A percentile compares a stretch with the other conserved stretches of the same genome.
Conservation (phyloP, 2,329 filamentous ascomycete species). For the Pseudogymnoascus sp. region DNA sequence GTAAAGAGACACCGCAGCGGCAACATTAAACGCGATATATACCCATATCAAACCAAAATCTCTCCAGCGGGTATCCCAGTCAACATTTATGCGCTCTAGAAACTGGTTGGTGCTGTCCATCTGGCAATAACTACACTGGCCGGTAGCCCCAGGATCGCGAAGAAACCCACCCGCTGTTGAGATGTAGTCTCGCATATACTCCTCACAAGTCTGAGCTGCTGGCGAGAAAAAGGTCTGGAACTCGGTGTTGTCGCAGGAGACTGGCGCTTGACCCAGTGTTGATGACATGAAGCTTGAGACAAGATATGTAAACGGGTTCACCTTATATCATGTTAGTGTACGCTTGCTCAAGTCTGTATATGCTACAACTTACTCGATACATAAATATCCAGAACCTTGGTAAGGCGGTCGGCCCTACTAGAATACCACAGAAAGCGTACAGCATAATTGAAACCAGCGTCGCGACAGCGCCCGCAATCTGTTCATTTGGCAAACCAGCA, state of each 20-base stretch:
- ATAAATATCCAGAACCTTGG: conserved; percentile 75
- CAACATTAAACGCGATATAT: conserved; percentile 48
- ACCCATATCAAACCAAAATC: conserved; percentile 59
- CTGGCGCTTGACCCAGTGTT: conserved; percentile 57
- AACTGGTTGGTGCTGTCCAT: conserved; percentile 45
- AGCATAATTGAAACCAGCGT: conserved; percentile 65
- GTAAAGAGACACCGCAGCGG: conserved; percentile 45
- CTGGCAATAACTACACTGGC: conserved; percentile 47
- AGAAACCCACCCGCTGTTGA: background rate
- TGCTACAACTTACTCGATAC: conserved; percentile 50
- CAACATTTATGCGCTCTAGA: conserved; percentile 40
- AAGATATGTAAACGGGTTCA: conserved; percentile 70
- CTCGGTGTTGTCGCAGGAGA: conserved; percentile 63
- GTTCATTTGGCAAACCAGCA: conserved; percentile 63
- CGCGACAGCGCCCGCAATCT: conserved; percentile 66
- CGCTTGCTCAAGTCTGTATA: background rate
- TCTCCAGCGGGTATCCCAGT: conserved; percentile 56
- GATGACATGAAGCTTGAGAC: conserved; percentile 62
- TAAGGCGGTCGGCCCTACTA: conserved; percentile 52
- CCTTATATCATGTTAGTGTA: background rate
- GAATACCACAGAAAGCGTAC: conserved; percentile 67
- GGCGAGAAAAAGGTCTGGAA: conserved; percentile 55
- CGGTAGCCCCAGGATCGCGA: conserved; percentile 13
- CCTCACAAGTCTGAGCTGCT: conserved; percentile 44
- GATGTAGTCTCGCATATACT: conserved; percentile 50